These are phyloP conservation scores for Colletotrichum lini DNA, from an alignment of 2,329 filamentous ascomycete genomes.

Conservation along the genomic window DNA sequence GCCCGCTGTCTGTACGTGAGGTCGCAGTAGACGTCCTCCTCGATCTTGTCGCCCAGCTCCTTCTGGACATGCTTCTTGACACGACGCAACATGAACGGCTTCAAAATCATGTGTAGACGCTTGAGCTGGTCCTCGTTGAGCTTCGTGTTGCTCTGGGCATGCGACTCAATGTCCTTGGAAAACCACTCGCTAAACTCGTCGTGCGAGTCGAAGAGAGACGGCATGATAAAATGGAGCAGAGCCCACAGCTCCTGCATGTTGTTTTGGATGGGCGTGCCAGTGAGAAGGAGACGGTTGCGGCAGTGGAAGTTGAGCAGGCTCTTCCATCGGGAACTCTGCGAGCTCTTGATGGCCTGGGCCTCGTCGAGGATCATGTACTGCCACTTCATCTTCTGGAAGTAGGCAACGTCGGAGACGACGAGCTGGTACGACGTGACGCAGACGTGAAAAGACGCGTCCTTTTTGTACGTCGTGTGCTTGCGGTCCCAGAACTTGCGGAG, in stretches of 20 bases:
- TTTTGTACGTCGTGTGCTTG: slow-evolving; percentile 95
- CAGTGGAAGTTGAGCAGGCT: slow-evolving; percentile 93
- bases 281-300: slow-evolving; percentile 92
- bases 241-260: slow-evolving; percentile 99
- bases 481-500: slow-evolving; percentile 99
- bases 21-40: slow-evolving; percentile 95
- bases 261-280: slow-evolving; percentile 98
- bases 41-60: slow-evolving; percentile 98
- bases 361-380: slow-evolving; percentile 99
- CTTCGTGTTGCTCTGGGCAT: slow-evolving; percentile 99
- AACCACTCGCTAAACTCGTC: slow-evolving; percentile 96
- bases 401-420: slow-evolving; percentile 94
- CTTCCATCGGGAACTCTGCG: slow-evolving; percentile 97
- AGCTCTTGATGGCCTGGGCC: slow-evolving; percentile 98
- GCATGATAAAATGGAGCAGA: slow-evolving; percentile 99
- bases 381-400: slow-evolving; percentile 99
- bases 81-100: slow-evolving; percentile 99
- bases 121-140: slow-evolving; percentile 98
- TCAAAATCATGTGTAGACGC: slow-evolving; percentile 97
- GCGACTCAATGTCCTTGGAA: slow-evolving; percentile 96
- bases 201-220: slow-evolving; percentile 95
- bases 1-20: slow-evolving; percentile 96
- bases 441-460: slow-evolving; percentile 95
- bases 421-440: slow-evolving; percentile 97
- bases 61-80: slow-evolving; percentile 99